These are phyloP conservation scores for Melampsora larici-populina DNA, from an alignment of 1,284 basidiomycete genomes.

Conservation along the genomic window DNA sequence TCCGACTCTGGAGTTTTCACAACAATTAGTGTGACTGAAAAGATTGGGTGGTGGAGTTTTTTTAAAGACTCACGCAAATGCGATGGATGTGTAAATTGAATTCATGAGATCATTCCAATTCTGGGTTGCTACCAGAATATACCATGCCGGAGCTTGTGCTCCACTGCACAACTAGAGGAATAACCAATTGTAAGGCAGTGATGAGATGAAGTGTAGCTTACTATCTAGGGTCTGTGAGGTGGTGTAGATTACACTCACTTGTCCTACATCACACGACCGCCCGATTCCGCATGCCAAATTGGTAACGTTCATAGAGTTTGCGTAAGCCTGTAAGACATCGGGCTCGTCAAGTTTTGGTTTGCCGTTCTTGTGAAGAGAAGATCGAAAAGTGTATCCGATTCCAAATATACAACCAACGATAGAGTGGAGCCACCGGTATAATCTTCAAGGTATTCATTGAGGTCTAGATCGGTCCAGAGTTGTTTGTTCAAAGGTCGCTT, in stretches of 20 bases:
- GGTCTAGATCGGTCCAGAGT: constrained; percentile 35
- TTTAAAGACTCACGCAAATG: constrained; percentile 21
- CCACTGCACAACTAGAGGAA: constrained; percentile 32
- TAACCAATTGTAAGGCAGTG: background rate
- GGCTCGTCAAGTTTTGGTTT: background rate
- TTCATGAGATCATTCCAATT: constrained; percentile 44
- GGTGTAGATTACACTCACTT: background rate
- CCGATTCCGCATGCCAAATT: constrained; percentile 41
- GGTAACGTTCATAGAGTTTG: constrained; percentile 38
- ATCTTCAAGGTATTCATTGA: constrained; percentile 25
- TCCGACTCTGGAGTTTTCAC: constrained; percentile 8
- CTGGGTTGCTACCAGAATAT: constrained; percentile 38
- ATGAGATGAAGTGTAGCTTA: background rate
- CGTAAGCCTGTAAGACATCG: constrained; percentile 25
- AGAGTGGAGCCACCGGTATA: constrained; percentile 38
- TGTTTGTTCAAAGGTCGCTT: constrained; percentile 36
- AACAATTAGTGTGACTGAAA: background rate
- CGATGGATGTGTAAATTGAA: constrained; percentile 19
- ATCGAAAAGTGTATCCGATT: background rate
- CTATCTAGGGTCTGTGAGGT: background rate
- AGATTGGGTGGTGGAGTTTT: background rate
- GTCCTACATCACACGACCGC: constrained; percentile 39
- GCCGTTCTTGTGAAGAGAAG: background rate
- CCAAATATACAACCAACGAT: constrained; percentile 29
- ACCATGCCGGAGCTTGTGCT: constrained; percentile 37